Evolutionary conservation across 1,284 basidiomycete species (phyloP), one percentile per base, ranked within the genome.

Genomic region (Hemileia vastatrix): DNA sequence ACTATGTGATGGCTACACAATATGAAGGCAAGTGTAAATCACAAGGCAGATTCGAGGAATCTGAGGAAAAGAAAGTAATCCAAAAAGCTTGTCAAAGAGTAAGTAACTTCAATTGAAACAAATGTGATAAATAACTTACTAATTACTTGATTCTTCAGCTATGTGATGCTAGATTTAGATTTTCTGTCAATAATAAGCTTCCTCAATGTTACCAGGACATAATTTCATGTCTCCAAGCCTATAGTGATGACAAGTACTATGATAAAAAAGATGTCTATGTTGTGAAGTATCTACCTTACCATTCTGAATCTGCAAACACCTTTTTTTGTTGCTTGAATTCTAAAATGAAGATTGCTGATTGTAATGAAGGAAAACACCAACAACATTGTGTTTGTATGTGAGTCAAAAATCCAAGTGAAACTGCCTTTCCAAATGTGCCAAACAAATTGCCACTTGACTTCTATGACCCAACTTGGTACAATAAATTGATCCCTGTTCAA

Each of bases 201-300:
- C 45, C 55, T 19, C 47, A 49, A 19, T 1, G 44, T 11, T 57
- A 48, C 31, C 5, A 32, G 8, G 4, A 4, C 6, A 33, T 57
- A 0, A 2, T 57, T 6, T 48, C 32, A 31, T 9, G 6, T 3
- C 18, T 49, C 9, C 24, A 48, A 18, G 44, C 55, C 11, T 47
- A 57, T 27, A 49, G 45, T 6, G 19, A 57, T 19, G 27, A 57
- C 13, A 47, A 57, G 36, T 57, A 49, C 31, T 15, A 9, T 19
- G 8, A 9, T 4, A 32, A 31, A 6, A 31, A 57, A 9, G 11
- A 49, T 4, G 13, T 36, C 8, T 57, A 57, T 27, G 1, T 49
- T 8, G 55, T 49, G 6, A 32, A 49, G 31, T 32, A 21, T 15
- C 45, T 57, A 5, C 55, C 55, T 2, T 57, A 4, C 45, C 9